Conservation (phyloP, 441 rosid genomes). For the Geranium incanum region DNA sequence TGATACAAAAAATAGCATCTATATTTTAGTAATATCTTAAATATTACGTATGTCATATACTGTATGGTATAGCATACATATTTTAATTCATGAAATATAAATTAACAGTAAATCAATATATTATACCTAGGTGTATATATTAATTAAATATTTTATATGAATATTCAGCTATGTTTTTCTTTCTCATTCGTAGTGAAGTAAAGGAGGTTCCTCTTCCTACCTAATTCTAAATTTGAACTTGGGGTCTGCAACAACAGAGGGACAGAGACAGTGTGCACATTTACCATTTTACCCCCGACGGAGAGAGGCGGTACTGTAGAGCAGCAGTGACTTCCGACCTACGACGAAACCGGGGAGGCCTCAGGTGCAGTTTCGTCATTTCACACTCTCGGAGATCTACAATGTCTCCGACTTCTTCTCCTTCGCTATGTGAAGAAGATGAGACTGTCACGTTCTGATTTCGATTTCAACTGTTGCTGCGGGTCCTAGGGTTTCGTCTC, state of each 20-base stretch:
- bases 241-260: not conserved
- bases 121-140: too few species aligned
- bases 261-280: too few species aligned
- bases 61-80: too few species aligned
- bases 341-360: not conserved
- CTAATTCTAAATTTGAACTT: not conserved
- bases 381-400: not conserved
- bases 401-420: not conserved
- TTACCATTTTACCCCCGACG: not conserved
- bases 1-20: too few species aligned
- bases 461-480: not conserved
- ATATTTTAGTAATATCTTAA: too few species aligned
- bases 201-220: not conserved
- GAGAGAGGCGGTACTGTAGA: not conserved
- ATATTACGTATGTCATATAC: too few species aligned
- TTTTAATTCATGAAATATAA: too few species aligned
- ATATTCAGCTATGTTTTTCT: too few species aligned
- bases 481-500: slow-evolving; percentile 29
- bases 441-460: not conserved
- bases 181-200: too few species aligned
- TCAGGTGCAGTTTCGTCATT: not conserved
- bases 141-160: too few species aligned
- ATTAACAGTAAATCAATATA: too few species aligned
- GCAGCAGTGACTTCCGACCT: slow-evolving; percentile 4
- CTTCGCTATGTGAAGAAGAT: not conserved